A percentile compares a stretch with the other conserved stretches of the same genome.
Conservation (phyloP, 768 basidiomycete species). For the Suillus decipiens region DNA sequence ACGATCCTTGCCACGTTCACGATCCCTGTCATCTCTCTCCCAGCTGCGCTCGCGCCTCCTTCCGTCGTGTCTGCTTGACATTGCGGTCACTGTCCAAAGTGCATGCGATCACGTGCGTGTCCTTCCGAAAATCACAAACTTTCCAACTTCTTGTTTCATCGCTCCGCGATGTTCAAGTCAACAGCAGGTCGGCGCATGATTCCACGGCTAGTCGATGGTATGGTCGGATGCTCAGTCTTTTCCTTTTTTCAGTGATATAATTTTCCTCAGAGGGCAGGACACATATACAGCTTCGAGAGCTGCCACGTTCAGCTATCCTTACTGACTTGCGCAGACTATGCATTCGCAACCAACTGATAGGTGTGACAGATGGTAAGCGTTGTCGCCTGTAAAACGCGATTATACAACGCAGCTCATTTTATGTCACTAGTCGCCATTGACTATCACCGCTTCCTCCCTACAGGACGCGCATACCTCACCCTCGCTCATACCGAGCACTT, state of each 20-base stretch:
- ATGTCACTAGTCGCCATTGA: slow-evolving; percentile 52
- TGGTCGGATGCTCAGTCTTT: slow-evolving; percentile 9
- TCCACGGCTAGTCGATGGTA: slow-evolving; percentile 18
- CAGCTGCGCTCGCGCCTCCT: slow-evolving; percentile 65
- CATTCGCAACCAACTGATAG: slow-evolving; percentile 42
- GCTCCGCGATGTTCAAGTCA: slow-evolving; percentile 18
- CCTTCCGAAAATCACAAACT: neutral
- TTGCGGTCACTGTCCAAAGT: slow-evolving; percentile 39
- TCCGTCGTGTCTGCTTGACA: slow-evolving; percentile 60
- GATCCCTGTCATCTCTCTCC: slow-evolving; percentile 50
- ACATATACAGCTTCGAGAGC: slow-evolving; percentile 49
- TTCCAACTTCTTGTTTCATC: neutral
- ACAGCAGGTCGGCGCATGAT: slow-evolving; percentile 23
- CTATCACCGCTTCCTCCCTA: slow-evolving; percentile 62
- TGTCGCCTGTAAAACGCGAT: neutral
- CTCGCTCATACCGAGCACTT: slow-evolving; percentile 50
- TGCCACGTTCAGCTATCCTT: slow-evolving; percentile 56
- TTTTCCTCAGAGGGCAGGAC: slow-evolving; percentile 26
- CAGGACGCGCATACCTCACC: slow-evolving; percentile 58
- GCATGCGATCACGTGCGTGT: slow-evolving; percentile 27
- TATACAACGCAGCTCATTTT: neutral
- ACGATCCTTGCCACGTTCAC: slow-evolving; percentile 50
- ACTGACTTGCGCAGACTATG: slow-evolving; percentile 54
- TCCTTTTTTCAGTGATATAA: neutral
- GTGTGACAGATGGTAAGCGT: slow-evolving; percentile 41